phyloP scores from a whole-genome alignment of 345 rosid species.

The Citrus maxima region DNA sequence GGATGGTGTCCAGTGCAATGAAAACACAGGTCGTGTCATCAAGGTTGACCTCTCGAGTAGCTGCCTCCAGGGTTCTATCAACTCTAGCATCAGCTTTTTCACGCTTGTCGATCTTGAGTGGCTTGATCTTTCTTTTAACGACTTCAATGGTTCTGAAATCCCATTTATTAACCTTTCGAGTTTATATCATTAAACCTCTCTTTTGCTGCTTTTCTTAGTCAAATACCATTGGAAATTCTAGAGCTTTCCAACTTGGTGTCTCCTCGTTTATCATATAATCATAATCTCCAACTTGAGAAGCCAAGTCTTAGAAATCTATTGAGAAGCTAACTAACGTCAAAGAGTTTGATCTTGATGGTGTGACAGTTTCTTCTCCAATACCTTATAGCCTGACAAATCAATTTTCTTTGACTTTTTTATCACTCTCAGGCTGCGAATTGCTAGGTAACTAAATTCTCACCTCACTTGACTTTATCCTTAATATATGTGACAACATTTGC shows the following conservation, averaged over 20 bases:
- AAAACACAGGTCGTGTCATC: too few species aligned
- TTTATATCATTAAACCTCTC: too few species aligned
- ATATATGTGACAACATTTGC: too few species aligned
- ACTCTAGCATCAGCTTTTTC: background rate
- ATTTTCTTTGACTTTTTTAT: background rate
- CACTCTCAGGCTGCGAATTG: background rate
- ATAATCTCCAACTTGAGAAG: background rate
- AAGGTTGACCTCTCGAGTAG: too few species aligned
- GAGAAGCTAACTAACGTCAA: conserved; percentile 10
- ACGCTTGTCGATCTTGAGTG: background rate
- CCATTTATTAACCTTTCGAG: background rate
- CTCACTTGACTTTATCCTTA: background rate
- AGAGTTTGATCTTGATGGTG: background rate
- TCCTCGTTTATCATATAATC: conserved; percentile 2
- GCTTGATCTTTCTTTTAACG: background rate
- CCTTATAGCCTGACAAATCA: background rate
- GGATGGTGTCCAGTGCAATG: too few species aligned
- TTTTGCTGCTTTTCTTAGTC: too few species aligned
- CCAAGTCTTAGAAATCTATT: background rate
- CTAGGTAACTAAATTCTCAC: background rate
- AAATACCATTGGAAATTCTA: too few species aligned
- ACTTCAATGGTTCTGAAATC: background rate
- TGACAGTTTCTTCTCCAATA: background rate
- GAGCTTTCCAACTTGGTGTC: background rate
- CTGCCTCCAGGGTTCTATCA: too few species aligned